Base-by-base conservation (phyloP, 2,329 filamentous ascomycete species). In the Alternaria triticina region DNA sequence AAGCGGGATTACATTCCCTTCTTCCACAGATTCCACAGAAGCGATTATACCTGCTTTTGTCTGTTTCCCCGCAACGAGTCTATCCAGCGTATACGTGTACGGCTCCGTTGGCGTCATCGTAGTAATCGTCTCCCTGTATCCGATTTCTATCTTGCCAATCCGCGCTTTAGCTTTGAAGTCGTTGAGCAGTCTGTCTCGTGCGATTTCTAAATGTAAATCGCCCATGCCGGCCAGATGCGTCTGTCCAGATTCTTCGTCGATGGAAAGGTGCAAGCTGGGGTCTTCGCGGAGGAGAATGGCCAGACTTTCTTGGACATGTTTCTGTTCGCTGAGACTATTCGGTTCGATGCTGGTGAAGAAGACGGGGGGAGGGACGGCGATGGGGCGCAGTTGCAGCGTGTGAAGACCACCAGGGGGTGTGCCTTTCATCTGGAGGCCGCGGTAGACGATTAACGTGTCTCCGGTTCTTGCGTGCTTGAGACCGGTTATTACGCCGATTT, bases 141-240 rank as follows among this genome's bases (percentile, higher is more conserved):
- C 94, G 64, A 99, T 97, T 72, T 97, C 92, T 66, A 99, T 97
- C 57, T 89, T 90, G 12, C 95, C 94, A 84, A 97, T 97, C 17
- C 83, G 89, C 66, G 85, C 94, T 86, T 88, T 97, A 79, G 84
- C 93, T 78, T 96, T 97, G 81, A 97, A 90, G 74, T 97, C 93
- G 56, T 93, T 92, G 68, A 96, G 89, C 10, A 99, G 87, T 46
- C 94, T 88, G 79, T 98, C 93, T 54, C 93, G 85, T 0, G 95
- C 94, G 52, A 99, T 96, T 73, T 99, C 96, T 1, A 99, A 86
- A 79, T 99, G 96, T 27, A 99, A 86, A 73, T 97, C 93, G 8
- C 96, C 96, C 96, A 99, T 98, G 5, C 96, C 96, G 57, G 94
- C 94, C 0, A 99, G 86, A 30, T 97, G 90, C 50, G 96, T 97